Evolutionary conservation across 129 eudicot genomes (phyloP), one percentile per base, ranked within the genome.

Genomic region (Centrapalus pauciflorus): DNA sequence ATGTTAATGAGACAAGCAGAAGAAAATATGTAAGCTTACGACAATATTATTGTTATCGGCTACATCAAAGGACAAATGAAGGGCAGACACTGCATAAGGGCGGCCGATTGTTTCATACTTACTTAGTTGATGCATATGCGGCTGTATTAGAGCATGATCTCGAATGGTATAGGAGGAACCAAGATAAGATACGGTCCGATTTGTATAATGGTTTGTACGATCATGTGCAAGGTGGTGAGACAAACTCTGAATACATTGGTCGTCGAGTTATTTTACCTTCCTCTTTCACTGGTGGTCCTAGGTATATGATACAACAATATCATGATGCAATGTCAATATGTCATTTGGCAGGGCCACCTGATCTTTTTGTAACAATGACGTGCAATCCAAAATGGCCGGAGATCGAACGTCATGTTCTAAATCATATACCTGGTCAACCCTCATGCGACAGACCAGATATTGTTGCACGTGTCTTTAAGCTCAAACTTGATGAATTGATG

Each of bases 351-450:
- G 30, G 66, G 1, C 0, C 29, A 3, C 30, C 32, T 0, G 19
- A 60, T 20, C 9, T 64, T 5, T 63, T 64, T n/a, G 7, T 64
- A 2, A 41, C 55, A 0, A 24, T 64, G 55, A 64, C 56, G 4
- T 64, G 67, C 14, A 61, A 61, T 35, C 67, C 67, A 3, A 35
- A 4, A 20, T 61, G 51, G 51, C 33, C 32, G 13, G 40, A 64
- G 13, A 5, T 41, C 7, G 20, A 17, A 1, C 9, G 45, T 4
- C 26, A 14, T 32, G 4, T 59, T 19, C 3, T 5, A 7, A 1
- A 30, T 29, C 1, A 0, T 0, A 6, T 26, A 24, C 26, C 6
- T 4, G 65, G 65, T 1, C 45, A 28, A 16, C 10, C 23, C n/a
- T 2, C 11, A 1, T 6, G 13, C 1, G 45, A 59, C 12, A 12